Percentiles rank a stretch among this genome's conserved stretches.
These are phyloP conservation scores for Uromyces viciae-fabae DNA, from an alignment of 1,284 basidiomycete genomes.

Conservation along the genomic window DNA sequence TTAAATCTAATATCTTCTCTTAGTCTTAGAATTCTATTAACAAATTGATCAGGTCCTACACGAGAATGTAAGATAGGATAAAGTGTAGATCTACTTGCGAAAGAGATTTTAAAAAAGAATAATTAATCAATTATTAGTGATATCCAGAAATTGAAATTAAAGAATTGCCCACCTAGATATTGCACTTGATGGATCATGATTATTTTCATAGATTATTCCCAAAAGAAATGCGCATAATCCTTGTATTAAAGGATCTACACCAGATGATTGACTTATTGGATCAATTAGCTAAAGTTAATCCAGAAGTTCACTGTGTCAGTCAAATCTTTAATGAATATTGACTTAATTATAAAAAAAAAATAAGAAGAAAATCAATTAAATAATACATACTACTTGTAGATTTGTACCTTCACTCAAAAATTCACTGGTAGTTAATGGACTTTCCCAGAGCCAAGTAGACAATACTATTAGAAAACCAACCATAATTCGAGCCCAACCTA, in stretches of 20 bases:
- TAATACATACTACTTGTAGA: conserved; percentile 71
- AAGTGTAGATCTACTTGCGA: conserved; percentile 66
- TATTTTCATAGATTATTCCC: conserved; percentile 90
- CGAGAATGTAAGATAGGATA: conserved; percentile 77
- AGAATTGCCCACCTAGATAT: conserved; percentile 67
- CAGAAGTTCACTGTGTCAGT: not conserved
- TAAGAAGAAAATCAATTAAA: not conserved
- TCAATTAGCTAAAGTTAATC: conserved; percentile 69
- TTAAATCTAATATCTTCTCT: conserved; percentile 89
- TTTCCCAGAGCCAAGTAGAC: conserved; percentile 94
- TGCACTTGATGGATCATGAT: conserved; percentile 77
- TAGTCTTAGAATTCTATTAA: conserved; percentile 77
- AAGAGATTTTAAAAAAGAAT: not conserved
- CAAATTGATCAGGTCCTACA: conserved; percentile 78
- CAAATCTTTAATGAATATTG: not conserved
- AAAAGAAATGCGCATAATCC: conserved; percentile 87
- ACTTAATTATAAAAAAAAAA: not conserved
- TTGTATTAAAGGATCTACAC: conserved; percentile 79
- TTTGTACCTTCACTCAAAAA: conserved; percentile 84
- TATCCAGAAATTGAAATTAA: too few species aligned
- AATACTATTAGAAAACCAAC: conserved; percentile 79
- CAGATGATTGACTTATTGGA: conserved; percentile 83
- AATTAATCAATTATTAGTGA: too few species aligned
- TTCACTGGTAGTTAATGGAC: conserved; percentile 77
- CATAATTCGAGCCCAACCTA: conserved; percentile 85